These are phyloP conservation scores for Alternaria conjuncta DNA, from an alignment of 2,329 filamentous ascomycete genomes.

Conservation along the genomic window DNA sequence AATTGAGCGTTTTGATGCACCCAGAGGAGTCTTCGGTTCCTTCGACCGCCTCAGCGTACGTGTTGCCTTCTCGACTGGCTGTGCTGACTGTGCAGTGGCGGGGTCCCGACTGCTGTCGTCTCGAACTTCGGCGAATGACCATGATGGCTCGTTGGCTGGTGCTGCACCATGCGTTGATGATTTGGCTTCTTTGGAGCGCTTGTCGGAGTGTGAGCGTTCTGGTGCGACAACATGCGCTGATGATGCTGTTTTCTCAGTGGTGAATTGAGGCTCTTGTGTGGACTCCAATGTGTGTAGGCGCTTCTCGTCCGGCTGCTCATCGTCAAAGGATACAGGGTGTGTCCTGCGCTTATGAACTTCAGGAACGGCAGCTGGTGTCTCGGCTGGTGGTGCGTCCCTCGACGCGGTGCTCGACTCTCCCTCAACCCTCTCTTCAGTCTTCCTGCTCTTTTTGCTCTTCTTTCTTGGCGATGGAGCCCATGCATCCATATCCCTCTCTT, in stretches of 20 bases:
- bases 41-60: slow-evolving; percentile 28
- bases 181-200: not conserved
- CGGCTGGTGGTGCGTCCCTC: slow-evolving; percentile 5
- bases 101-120: slow-evolving; percentile 55
- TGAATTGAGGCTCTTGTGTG: slow-evolving; percentile 6
- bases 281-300: slow-evolving; percentile 37
- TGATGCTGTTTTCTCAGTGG: slow-evolving; percentile 11
- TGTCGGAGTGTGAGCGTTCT: not conserved
- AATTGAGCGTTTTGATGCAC: slow-evolving; percentile 9
- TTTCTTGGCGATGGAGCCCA: slow-evolving; percentile 50
- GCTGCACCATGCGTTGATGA: slow-evolving; percentile 12
- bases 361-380: slow-evolving; percentile 15
- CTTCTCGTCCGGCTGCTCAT: slow-evolving; percentile 44
- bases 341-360: slow-evolving; percentile 43
- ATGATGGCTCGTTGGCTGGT: slow-evolving; percentile 35
- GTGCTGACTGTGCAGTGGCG: slow-evolving; percentile 51
- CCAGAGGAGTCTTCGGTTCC: slow-evolving; percentile 28
- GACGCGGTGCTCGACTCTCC: slow-evolving; percentile 4
- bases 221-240: not conserved
- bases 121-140: slow-evolving; percentile 50
- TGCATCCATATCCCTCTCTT: slow-evolving; percentile 31
- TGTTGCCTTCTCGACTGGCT: slow-evolving; percentile 21
- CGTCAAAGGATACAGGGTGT: slow-evolving; percentile 40
- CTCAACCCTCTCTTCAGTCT: slow-evolving; percentile 35
- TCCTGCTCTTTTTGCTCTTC: slow-evolving; percentile 51